These are phyloP conservation scores for Brassica juncea DNA, from an alignment of 345 rosid genomes.

Conservation along the genomic window DNA sequence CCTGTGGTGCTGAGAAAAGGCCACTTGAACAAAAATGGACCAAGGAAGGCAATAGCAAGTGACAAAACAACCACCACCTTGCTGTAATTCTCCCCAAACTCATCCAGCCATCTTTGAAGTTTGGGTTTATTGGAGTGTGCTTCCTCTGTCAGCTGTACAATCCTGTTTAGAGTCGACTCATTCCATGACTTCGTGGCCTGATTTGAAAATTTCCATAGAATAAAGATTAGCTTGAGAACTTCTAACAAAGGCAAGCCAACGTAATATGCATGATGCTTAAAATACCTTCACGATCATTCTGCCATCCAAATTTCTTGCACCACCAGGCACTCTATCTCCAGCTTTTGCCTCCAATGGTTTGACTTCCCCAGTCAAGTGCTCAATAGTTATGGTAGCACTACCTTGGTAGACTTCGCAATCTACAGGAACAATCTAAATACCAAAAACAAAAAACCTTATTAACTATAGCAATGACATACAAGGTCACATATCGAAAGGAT, in stretches of 20 bases:
- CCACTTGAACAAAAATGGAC: slow-evolving; percentile 94
- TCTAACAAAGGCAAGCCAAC: background rate
- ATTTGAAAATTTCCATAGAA: slow-evolving; percentile 18
- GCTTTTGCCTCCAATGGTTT: slow-evolving; percentile 85
- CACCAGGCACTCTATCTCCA: slow-evolving; percentile 92
- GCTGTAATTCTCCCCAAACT: slow-evolving; percentile 92
- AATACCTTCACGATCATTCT: slow-evolving; percentile 88
- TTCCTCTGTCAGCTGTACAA: slow-evolving; percentile 94
- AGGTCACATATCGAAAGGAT: background rate
- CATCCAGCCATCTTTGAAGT: slow-evolving; percentile 97
- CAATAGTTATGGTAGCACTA: slow-evolving; percentile 86
- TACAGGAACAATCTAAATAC: slow-evolving; percentile 78
- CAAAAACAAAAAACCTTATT: background rate
- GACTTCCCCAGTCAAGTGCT: slow-evolving; percentile 95
- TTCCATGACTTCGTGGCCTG: slow-evolving; percentile 89
- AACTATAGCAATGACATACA: slow-evolving; percentile 6
- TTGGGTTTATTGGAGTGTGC: slow-evolving; percentile 86
- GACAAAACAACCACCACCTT: slow-evolving; percentile 87
- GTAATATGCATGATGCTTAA: background rate
- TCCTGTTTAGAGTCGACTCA: slow-evolving; percentile 83
- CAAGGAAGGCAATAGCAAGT: slow-evolving; percentile 69
- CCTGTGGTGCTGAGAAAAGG: slow-evolving; percentile 86
- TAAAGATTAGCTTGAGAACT: background rate
- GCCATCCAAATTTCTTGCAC: slow-evolving; percentile 97
- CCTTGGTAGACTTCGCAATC: slow-evolving; percentile 94